phyloP scores from a whole-genome alignment of 116 monocot genomes.

The Phalaenopsis hybrid region DNA sequence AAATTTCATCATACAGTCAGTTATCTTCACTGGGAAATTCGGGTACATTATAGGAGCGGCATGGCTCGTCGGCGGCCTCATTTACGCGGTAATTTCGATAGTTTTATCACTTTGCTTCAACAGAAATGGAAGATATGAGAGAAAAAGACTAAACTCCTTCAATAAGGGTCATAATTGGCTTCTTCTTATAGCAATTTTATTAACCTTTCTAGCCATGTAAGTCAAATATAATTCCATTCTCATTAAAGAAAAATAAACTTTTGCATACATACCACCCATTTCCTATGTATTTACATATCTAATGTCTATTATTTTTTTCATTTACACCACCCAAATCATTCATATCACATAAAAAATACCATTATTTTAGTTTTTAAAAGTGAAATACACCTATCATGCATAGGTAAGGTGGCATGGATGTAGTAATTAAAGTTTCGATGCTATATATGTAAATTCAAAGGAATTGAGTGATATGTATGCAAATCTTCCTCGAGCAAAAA shows the following conservation, averaged over 20 bases:
- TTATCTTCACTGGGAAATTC: conserved; percentile 69
- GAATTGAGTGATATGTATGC: no score
- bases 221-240: not conserved
- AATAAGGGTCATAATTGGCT: conserved; percentile 26
- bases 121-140: conserved; percentile 15
- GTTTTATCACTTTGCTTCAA: conserved; percentile 19
- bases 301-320: no score
- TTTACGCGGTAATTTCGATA: conserved; percentile 26
- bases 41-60: conserved; percentile 59
- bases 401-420: no score
- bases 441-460: no score
- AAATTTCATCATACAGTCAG: conserved; percentile 52
- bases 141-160: conserved; percentile 16
- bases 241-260: not conserved
- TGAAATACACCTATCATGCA: no score
- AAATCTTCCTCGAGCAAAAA: no score
- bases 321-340: no score
- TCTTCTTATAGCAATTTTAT: conserved; percentile 22
- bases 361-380: no score
- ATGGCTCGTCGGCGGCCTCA: conserved; percentile 55
- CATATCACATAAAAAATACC: no score
- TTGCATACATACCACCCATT: no score
- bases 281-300: no score
- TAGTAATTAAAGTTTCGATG: no score
- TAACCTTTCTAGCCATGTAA: conserved; percentile 67